A percentile compares a stretch with the other conserved stretches of the same genome.
These are phyloP conservation scores for Entonaema liquescens DNA, from an alignment of 495 filamentous ascomycete genomes.

Conservation along the genomic window DNA sequence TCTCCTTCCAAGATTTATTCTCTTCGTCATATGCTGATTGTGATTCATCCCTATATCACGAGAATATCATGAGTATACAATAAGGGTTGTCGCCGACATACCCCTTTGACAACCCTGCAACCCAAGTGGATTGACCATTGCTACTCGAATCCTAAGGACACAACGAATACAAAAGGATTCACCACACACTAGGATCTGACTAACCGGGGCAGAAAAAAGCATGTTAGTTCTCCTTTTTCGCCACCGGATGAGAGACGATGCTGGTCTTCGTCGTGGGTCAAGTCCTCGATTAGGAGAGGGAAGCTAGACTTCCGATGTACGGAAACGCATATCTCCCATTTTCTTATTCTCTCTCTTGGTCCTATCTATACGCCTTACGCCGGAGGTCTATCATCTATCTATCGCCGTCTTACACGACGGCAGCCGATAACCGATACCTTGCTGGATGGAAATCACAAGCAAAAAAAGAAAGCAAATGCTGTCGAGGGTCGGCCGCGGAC, in stretches of 20 bases:
- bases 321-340: slow-evolving; percentile 8
- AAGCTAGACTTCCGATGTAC: slow-evolving; percentile 35
- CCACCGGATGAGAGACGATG: slow-evolving; percentile 26
- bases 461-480: slow-evolving; percentile 14
- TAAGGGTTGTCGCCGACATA: not conserved
- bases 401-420: slow-evolving; percentile 19
- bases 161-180: not conserved
- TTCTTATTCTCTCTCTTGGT: slow-evolving; percentile 6
- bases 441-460: slow-evolving; percentile 40
- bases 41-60: not conserved
- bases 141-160: slow-evolving; percentile 1
- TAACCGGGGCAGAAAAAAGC: not conserved
- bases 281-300: slow-evolving; percentile 40
- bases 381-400: slow-evolving; percentile 34
- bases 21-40: slow-evolving; percentile 20
- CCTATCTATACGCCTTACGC: slow-evolving; percentile 26
- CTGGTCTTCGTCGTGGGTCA: slow-evolving; percentile 31
- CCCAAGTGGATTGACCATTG: slow-evolving; percentile 26
- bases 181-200: slow-evolving; percentile 3
- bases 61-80: not conserved
- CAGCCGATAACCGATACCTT: slow-evolving; percentile 32
- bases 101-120: slow-evolving; percentile 23
- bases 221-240: slow-evolving; percentile 7
- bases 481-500: slow-evolving; percentile 30
- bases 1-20: slow-evolving; percentile 33